Evolutionary conservation across 306 rosid species (phyloP).

Genomic region (Cicer yamashitae): DNA sequence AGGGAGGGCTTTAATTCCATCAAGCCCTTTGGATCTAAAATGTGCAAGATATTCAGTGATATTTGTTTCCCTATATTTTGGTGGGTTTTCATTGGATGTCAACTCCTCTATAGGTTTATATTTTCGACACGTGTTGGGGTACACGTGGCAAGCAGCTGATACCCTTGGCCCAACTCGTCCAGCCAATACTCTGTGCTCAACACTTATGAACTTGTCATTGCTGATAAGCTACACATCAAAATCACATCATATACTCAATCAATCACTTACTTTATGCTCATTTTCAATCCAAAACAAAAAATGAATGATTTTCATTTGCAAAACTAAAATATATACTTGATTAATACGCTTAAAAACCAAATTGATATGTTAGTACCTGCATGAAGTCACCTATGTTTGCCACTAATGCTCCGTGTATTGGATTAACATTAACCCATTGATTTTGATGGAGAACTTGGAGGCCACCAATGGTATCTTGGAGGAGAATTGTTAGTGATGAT

Average conservation of each 20-base stretch:
- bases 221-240: conserved; percentile 62
- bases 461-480: conserved; percentile 78
- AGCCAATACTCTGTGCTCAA: conserved; percentile 72
- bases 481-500: conserved; percentile 66
- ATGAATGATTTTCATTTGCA: not conserved
- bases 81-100: conserved; percentile 53
- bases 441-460: conserved; percentile 74
- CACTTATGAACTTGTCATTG: conserved; percentile 79
- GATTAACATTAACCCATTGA: conserved; percentile 70
- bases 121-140: conserved; percentile 59
- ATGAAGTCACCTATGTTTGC: conserved; percentile 79
- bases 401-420: conserved; percentile 63
- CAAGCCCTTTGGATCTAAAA: conserved; percentile 69
- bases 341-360: no score
- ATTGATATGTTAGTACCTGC: conserved; percentile 56
- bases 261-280: not conserved
- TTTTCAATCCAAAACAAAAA: not conserved
- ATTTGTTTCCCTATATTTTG: conserved; percentile 64
- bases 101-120: conserved; percentile 70
- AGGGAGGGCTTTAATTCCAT: conserved; percentile 68
- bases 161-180: conserved; percentile 65
- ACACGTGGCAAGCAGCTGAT: conserved; percentile 75
- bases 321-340: no score
- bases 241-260: not conserved
- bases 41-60: conserved; percentile 60